Percentiles rank a stretch among this genome's conserved stretches.
Conservation (phyloP, 495 filamentous ascomycete genomes). For the Copromyces sp. region DNA sequence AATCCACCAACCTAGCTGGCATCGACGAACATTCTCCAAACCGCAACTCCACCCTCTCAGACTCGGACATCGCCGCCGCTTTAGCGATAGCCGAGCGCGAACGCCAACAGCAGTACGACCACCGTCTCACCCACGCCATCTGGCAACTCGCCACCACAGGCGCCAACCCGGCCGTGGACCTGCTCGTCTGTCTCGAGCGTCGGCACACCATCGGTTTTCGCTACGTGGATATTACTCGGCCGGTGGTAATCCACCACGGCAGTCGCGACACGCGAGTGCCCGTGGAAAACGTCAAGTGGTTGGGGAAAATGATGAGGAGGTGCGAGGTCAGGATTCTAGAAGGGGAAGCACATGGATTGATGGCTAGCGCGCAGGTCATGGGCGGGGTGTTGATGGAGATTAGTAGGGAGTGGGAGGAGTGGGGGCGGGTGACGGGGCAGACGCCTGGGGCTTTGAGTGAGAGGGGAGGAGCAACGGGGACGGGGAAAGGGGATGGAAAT, state of each 20-base stretch:
- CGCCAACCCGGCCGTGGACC: conserved; percentile 87
- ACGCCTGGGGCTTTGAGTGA: not conserved
- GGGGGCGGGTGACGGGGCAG: conserved; percentile 43
- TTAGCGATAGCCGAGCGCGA: conserved; percentile 43
- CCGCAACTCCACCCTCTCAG: conserved; percentile 14
- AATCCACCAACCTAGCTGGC: conserved; percentile 17
- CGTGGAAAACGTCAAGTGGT: conserved; percentile 88
- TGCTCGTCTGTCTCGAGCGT: conserved; percentile 87
- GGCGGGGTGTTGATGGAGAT: conserved; percentile 87
- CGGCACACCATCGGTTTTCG: conserved; percentile 88
- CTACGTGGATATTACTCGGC: conserved; percentile 87
- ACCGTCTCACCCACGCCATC: conserved; percentile 76
- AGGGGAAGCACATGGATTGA: conserved; percentile 89
- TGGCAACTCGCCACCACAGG: conserved; percentile 91
- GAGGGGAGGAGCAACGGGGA: not conserved
- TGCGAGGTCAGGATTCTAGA: conserved; percentile 88
- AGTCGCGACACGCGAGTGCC: conserved; percentile 86
- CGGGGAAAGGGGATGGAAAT: not conserved
- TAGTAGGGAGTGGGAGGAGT: conserved; percentile 89
- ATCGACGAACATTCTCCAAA: conserved; percentile 20
- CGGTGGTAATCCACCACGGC: conserved; percentile 89
- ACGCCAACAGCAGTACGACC: conserved; percentile 72
- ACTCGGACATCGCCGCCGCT: conserved; percentile 18
- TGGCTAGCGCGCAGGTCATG: conserved; percentile 93
- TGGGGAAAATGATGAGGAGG: conserved; percentile 84